Evolutionary conservation across 2,329 filamentous ascomycete genomes (phyloP).

Genomic region (Sporothrix phasma): DNA sequence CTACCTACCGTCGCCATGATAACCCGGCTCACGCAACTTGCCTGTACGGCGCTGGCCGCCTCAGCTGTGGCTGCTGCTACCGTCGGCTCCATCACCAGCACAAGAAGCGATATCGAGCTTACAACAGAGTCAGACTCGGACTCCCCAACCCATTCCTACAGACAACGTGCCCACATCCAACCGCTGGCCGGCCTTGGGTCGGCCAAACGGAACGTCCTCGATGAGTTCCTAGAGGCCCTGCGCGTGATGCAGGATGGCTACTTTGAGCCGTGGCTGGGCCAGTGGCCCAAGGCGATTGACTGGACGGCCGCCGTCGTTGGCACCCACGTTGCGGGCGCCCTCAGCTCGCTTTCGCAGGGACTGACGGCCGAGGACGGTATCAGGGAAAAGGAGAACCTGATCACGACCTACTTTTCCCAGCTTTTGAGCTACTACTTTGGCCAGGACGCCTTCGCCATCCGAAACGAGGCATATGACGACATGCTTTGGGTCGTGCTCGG

Average conservation of each 20-base stretch:
- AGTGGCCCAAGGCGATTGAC: constrained; percentile 79
- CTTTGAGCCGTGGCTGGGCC: constrained; percentile 67
- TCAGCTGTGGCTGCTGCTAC: neutral
- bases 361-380: constrained; percentile 31
- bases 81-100: neutral
- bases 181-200: neutral
- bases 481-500: constrained; percentile 92
- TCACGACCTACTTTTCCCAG: constrained; percentile 74
- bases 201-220: constrained; percentile 22
- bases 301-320: constrained; percentile 85
- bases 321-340: constrained; percentile 65
- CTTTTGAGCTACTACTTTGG: constrained; percentile 73
- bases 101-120: neutral
- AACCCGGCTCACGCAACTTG: neutral
- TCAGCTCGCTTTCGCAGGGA: constrained; percentile 59
- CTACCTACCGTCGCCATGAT: constrained; percentile 7
- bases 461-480: constrained; percentile 75
- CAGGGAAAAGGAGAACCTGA: constrained; percentile 60
- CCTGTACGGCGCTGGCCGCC: constrained; percentile 13
- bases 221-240: constrained; percentile 53
- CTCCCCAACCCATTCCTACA: constrained; percentile 11
- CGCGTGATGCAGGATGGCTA: constrained; percentile 67
- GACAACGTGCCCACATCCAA: neutral
- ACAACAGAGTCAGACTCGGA: neutral
- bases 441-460: constrained; percentile 65